Conservation (phyloP, 352 stramenopile species). For the Globisporangium perplexum region DNA sequence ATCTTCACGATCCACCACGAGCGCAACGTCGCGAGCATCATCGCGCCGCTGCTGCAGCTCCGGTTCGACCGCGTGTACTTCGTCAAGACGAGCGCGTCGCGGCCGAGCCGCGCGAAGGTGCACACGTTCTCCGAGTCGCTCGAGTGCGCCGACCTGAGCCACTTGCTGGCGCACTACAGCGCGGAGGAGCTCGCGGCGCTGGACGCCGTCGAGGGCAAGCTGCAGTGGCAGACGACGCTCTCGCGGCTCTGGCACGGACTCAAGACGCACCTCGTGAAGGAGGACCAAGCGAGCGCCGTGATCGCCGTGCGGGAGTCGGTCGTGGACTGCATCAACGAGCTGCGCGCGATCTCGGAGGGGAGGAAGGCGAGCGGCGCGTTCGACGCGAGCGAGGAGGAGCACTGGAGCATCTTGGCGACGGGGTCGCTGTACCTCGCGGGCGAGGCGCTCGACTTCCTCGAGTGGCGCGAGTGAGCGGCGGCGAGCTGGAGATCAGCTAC, state of each 20-base stretch:
- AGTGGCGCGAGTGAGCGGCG: slow-evolving; percentile 45
- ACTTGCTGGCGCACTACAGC: slow-evolving; percentile 39
- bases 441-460: slow-evolving; percentile 52
- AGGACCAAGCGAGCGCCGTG: slow-evolving; percentile 19
- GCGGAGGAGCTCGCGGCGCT: slow-evolving; percentile 32
- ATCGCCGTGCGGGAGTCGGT: slow-evolving; percentile 50
- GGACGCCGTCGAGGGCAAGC: slow-evolving; percentile 34
- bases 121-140: slow-evolving; percentile 64
- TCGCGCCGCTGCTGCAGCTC: slow-evolving; percentile 50
- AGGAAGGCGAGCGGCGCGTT: slow-evolving; percentile 5
- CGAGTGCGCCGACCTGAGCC: slow-evolving; percentile 21
- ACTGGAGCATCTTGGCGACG: slow-evolving; percentile 63
- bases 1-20: slow-evolving; percentile 85
- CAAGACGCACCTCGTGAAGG: slow-evolving; percentile 28
- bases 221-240: slow-evolving; percentile 58
- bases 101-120: slow-evolving; percentile 61
- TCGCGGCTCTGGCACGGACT: slow-evolving; percentile 45
- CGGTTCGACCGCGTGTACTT: slow-evolving; percentile 79
- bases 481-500: no score
- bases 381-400: slow-evolving; percentile 18
- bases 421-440: slow-evolving; percentile 72
- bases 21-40: slow-evolving; percentile 64
- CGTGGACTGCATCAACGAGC: slow-evolving; percentile 51
- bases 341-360: slow-evolving; percentile 27
- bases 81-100: slow-evolving; percentile 52